Base-by-base conservation (phyloP, 2,329 filamentous ascomycete species). In the Hawksworthiomyces lignivorus region DNA sequence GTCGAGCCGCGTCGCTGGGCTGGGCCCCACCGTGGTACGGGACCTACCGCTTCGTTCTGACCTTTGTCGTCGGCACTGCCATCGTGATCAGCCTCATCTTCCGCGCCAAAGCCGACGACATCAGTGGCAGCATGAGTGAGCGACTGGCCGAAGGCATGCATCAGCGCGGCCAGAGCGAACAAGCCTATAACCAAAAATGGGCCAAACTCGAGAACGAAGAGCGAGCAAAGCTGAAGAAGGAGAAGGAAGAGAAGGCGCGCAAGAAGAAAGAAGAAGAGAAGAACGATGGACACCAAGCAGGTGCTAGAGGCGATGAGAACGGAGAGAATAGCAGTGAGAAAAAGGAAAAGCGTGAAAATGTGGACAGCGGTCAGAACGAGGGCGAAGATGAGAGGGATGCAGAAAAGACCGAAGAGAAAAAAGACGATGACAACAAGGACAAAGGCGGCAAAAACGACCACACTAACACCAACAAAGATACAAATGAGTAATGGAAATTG, bases 31-130 rank as follows among this genome's bases (percentile, higher is more conserved):
- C 70, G 28, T 96, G 89, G 89, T 96, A 95, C 61, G 75, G 72
- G 46, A 84, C 81, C 37, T 96, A 96, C 68, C 86, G 90, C 26
- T 96, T 95, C 62, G 82, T 94, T 8, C 72, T 96, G 53, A 96
- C 90, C 3, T 90, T 89, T 60, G 75, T 96, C 47, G 89, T 95
- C 21, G 89, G 90, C 29, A 70, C 77, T 32, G 82, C 84, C 48
- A 90, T 96, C 52, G 79, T 92, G 31, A 67, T 87, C 52, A 90
- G 78, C 49, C 68, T 96, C 51, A 75, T 96, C 48, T 87, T 87
- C 30, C 80, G 89, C 47, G 84, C 88, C 55, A 83, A 89, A 65
- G 80, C 94, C 51, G 72, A 65, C 39, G 60, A 61, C 14, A 59
- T 56, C 5, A 53, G 54, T 24, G 56, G 59, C 15, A 55, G 64